A percentile compares a stretch with the other conserved stretches of the same genome.
Conservation (phyloP, 164 flowering plant genomes). For the Aristolochia contorta region DNA sequence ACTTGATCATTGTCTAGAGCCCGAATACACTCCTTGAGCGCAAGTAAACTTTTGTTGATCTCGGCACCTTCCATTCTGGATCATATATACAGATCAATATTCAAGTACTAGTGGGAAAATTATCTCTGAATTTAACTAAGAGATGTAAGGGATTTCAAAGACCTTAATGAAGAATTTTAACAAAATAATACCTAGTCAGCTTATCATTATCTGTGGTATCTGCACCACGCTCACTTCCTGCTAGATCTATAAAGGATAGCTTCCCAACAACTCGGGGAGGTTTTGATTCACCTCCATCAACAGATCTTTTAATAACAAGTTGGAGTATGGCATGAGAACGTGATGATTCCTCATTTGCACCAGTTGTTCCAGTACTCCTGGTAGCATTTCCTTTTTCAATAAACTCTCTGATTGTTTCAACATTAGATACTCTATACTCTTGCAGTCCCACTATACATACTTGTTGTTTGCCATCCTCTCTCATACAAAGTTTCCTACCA, state of each 20-base stretch:
- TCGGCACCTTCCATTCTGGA: conserved; percentile 96
- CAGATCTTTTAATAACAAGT: conserved; percentile 68
- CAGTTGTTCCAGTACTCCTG: conserved; percentile 94
- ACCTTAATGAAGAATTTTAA: neutral
- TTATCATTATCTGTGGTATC: conserved; percentile 96
- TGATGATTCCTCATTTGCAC: conserved; percentile 98
- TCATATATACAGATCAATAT: conserved; percentile 3
- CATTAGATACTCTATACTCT: conserved; percentile 66
- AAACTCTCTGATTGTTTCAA: conserved; percentile 63
- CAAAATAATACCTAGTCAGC: conserved; percentile 59
- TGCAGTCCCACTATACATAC: conserved; percentile 94
- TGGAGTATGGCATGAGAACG: conserved; percentile 98
- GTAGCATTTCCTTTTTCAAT: conserved; percentile 85
- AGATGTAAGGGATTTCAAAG: neutral
- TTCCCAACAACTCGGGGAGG: conserved; percentile 80
- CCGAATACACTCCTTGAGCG: conserved; percentile 87
- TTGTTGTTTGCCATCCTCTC: conserved; percentile 96
- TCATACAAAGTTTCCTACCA: conserved; percentile 80
- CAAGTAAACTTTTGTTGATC: conserved; percentile 89
- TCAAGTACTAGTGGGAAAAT: neutral
- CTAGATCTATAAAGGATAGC: conserved; percentile 93
- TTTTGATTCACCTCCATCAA: conserved; percentile 66
- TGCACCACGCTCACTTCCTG: conserved; percentile 99
- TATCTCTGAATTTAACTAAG: neutral
- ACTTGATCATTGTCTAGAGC: conserved; percentile 94